Evolutionary conservation across 164 flowering plant genomes (phyloP).

Genomic region (Piper betle): DNA sequence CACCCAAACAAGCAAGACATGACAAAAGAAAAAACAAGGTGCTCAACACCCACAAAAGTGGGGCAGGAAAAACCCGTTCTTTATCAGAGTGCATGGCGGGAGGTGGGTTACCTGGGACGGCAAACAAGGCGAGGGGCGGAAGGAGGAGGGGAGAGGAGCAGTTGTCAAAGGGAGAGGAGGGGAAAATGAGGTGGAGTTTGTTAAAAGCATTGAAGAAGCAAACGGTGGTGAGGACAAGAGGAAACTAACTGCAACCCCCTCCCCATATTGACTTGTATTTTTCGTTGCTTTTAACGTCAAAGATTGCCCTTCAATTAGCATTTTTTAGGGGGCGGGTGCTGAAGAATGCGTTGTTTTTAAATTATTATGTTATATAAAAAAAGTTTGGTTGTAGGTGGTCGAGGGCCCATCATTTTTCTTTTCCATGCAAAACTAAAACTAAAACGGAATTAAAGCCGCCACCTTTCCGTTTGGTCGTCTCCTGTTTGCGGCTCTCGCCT

Average conservation of each 20-base stretch:
- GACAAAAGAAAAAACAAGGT: background rate
- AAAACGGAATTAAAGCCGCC: background rate
- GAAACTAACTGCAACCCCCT: background rate
- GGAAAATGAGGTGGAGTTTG: slow-evolving; percentile 9
- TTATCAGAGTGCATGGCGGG: slow-evolving; percentile 2
- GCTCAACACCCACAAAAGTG: background rate
- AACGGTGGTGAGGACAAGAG: background rate
- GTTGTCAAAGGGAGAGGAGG: slow-evolving; percentile 6
- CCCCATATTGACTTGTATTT: no score
- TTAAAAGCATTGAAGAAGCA: slow-evolving; percentile 27
- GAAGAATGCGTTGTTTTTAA: no score
- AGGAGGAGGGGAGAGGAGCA: slow-evolving; percentile 1
- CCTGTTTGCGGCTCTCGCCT: background rate
- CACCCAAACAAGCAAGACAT: background rate
- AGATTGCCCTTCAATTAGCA: no score
- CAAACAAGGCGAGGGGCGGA: slow-evolving; percentile 4
- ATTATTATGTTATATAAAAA: background rate
- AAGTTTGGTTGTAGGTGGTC: background rate
- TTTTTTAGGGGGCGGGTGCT: no score
- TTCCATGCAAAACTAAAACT: background rate
- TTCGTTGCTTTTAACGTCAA: no score
- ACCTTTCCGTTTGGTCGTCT: background rate
- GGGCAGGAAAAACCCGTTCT: background rate
- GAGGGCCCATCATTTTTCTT: background rate
- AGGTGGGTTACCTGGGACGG: background rate